Base-by-base conservation (phyloP, 1,139 yeast species). In the Hansenula lynferdii region DNA sequence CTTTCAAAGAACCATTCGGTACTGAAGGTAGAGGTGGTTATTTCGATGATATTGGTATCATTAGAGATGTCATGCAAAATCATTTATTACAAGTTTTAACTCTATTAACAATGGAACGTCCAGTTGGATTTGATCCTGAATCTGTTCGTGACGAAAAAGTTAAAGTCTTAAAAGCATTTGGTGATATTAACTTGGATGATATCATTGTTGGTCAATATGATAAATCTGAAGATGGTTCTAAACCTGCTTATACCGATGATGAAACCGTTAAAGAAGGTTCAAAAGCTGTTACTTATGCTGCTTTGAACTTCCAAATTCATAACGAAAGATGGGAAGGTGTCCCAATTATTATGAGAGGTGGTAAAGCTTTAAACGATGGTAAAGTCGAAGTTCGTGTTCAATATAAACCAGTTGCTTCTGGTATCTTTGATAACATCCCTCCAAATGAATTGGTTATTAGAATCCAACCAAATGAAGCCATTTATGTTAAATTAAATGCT, bases 11-110 rank as follows among this genome's bases (percentile, higher is more conserved):
- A 67, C 85, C 92, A 11, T 90, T 94, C 56, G 98, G 98, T 42
- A 92, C 98, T 34, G 97, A 92, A 65, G 98, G 98, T 44, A 80
- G 99, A 59, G 98, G 98, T 50, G 98, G 98, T 28, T 92, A 92
- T 69, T 92, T 94, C 58, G 97, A 94, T 65, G 72, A 74, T 44
- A 87, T 90, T 57, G 99, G 99, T 42, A 92, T 92, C 57, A 86
- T 92, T 50, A 80, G 99, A 65, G 99, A 92, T 60, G 97, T 92
- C 39, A 90, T 94, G 89, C 99, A 92, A 69, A 92, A 92, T 72
- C 99, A 92, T 66, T 67, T 92, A 57, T 72, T 92, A 56, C 99
- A 92, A 68, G 95, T 92, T 21, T 69, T 92, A 60, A 89, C 97
- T 8, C 67, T 94, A 45, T 69, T 92, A 48, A 87, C 97, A 39